Percentiles rank a stretch among this genome's conserved stretches.
These are phyloP conservation scores for Xylaria sp. DNA, from an alignment of 2,329 filamentous ascomycete species.

Conservation along the genomic window DNA sequence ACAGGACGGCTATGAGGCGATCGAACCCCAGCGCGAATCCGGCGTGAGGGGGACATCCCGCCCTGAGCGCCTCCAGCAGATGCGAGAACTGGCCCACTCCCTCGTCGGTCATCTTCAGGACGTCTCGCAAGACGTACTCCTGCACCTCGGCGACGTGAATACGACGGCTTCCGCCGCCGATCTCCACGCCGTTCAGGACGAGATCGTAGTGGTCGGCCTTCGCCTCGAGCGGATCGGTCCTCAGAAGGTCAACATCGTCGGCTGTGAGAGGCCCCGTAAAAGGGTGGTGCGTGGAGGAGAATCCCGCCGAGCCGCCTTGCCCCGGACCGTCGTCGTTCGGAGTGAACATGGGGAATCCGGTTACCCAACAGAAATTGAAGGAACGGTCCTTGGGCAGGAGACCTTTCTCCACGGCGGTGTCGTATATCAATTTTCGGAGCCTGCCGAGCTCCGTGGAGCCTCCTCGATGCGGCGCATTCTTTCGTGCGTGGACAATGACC, in stretches of 20 bases:
- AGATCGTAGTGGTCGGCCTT: conserved; percentile 93
- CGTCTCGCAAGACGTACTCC: conserved; percentile 80
- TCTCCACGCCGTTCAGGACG: conserved; percentile 91
- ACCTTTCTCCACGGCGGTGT: conserved; percentile 67
- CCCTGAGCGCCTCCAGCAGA: conserved; percentile 77
- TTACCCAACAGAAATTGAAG: conserved; percentile 83
- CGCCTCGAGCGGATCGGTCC: conserved; percentile 72
- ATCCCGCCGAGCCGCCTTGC: conserved; percentile 80
- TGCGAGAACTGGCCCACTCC: conserved; percentile 84
- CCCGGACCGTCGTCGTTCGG: conserved; percentile 69
- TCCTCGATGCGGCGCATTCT: conserved; percentile 67
- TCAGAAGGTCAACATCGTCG: conserved; percentile 75
- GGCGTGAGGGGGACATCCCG: conserved; percentile 92
- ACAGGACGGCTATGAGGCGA: conserved; percentile 79
- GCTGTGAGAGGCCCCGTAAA: conserved; percentile 85
- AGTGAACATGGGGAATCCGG: conserved; percentile 91
- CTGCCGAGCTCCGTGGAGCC: conserved; percentile 74
- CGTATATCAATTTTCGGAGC: conserved; percentile 72
- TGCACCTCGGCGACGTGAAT: conserved; percentile 87
- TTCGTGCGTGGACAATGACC: conserved; percentile 79
- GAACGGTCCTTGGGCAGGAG: conserved; percentile 55
- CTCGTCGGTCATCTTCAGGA: conserved; percentile 76
- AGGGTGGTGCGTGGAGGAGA: conserved; percentile 90
- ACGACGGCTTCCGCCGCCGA: conserved; percentile 90
- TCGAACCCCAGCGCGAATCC: conserved; percentile 95